Evolutionary conservation across 768 basidiomycete species (phyloP), one percentile per base, ranked within the genome.

Genomic region (Trametes cingulata): DNA sequence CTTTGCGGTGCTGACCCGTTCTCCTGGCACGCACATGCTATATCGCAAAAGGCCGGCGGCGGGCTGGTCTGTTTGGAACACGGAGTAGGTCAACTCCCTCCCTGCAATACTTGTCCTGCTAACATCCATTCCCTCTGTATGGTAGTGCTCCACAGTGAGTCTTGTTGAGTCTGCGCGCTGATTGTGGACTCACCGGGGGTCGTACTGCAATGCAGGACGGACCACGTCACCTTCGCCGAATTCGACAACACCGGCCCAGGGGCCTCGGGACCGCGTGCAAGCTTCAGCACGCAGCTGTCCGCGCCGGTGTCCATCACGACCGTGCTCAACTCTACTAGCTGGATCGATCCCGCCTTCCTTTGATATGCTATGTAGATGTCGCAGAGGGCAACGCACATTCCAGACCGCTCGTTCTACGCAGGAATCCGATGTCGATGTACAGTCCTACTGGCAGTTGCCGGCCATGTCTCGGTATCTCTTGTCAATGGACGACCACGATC

Each of bases 151-250:
- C 70, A 19, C 65, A 68, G 67, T 65, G 46, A 56, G 67, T 54
- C 9, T 24, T 29, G n/a, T 24, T 29, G n/a, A 40, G 7, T 33
- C 29, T 33, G 29, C 29, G 10, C 6, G 10, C 29, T 33, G 29
- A 33, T 5, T 10, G 35, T 37, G 41, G 7, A n/a, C 43, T 19
- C 46, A 25, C 9, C 40, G 27, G 15, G 47, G 35, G 24, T 13
- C 58, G 36, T 17, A 25, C 45, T 48, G 27, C 20, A 17, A 17
- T 45, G 2, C 40, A 68, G 65, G 43, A 73, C 72, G 6, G 72
- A 71, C 56, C 60, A 72, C 49, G 68, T 72, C 39, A 65, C 67
- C 6, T 72, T 71, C 61, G 72, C 69, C 25, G 71, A 73, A 62
- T 71, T 65, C 63, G 67, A 58, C 37, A 72, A 70, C 57, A 66